phyloP scores from a whole-genome alignment of 371 early-diverging fungal species.

The Circinella umbellata region DNA sequence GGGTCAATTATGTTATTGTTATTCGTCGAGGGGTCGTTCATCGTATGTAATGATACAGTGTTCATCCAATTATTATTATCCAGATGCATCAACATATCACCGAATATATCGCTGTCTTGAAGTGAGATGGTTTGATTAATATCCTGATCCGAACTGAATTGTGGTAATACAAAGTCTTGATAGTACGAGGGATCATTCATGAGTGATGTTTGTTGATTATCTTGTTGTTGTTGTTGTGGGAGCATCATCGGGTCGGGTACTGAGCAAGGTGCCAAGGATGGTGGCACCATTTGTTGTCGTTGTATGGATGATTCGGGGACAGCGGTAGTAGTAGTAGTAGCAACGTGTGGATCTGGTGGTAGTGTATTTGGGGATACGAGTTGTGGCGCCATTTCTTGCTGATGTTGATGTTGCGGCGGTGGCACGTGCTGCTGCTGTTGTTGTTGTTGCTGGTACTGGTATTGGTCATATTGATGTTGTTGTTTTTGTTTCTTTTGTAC shows the following conservation, averaged over 20 bases:
- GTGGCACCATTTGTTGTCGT: neutral
- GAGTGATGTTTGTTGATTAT: neutral
- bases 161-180: constrained; percentile 35
- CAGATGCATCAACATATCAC: constrained; percentile 5
- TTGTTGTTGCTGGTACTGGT: constrained; percentile 5
- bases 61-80: constrained; percentile 4
- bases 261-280: neutral
- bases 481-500: neutral
- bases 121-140: constrained; percentile 44
- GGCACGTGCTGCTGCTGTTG: constrained; percentile 5
- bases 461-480: constrained; percentile 4
- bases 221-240: constrained; percentile 4
- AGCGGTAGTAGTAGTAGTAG: too few relatives aligned
- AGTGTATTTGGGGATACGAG: neutral
- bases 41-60: neutral
- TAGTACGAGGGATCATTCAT: neutral
- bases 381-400: neutral
- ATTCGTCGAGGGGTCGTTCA: neutral
- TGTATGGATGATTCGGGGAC: neutral
- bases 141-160: constrained; percentile 55
- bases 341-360: neutral
- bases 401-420: neutral
- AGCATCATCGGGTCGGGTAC: neutral
- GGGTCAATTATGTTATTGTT: neutral
- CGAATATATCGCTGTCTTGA: constrained; percentile 27